Conservation (phyloP, 1,139 yeast genomes). For the Geotrichum candidum region DNA sequence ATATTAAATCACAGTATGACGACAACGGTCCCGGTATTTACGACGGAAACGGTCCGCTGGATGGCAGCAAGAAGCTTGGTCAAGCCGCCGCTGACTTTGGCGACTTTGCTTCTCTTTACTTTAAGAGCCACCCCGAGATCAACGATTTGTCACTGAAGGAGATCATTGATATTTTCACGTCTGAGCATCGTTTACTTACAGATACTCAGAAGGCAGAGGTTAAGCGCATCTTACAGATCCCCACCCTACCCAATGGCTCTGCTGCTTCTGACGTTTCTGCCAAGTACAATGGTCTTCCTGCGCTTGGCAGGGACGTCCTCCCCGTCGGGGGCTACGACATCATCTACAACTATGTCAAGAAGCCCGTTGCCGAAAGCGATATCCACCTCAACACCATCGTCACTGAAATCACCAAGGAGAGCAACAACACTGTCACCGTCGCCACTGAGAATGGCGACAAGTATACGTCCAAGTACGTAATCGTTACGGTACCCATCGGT, state of each 20-base stretch:
- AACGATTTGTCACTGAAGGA: conserved; percentile 49
- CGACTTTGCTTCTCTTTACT: conserved; percentile 46
- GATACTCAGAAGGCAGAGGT: conserved; percentile 45
- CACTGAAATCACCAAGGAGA: conserved; percentile 30
- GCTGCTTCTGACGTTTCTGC: conserved; percentile 34
- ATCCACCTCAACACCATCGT: conserved; percentile 48
- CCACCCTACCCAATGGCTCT: conserved; percentile 75
- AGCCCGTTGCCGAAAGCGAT: conserved; percentile 38
- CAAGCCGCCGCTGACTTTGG: conserved; percentile 54
- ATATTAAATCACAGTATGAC: conserved; percentile 37
- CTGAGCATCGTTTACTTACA: conserved; percentile 39
- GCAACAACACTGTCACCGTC: conserved; percentile 27
- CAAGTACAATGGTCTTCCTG: conserved; percentile 52
- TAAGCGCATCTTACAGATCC: conserved; percentile 46
- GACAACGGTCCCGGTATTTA: conserved; percentile 39
- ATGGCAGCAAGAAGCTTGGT: conserved; percentile 36
- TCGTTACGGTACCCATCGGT: conserved; percentile 74
- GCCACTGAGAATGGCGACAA: conserved; percentile 30
- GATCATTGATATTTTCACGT: conserved; percentile 45
- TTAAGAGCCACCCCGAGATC: conserved; percentile 8
- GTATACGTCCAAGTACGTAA: conserved; percentile 45
- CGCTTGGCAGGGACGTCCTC: conserved; percentile 82
- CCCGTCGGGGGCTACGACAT: conserved; percentile 65
- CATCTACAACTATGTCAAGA: conserved; percentile 23
- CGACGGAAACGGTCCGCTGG: conserved; percentile 35